Evolutionary conservation across 331 rosid species (phyloP).

Genomic region (Phaseolus coccineus): DNA sequence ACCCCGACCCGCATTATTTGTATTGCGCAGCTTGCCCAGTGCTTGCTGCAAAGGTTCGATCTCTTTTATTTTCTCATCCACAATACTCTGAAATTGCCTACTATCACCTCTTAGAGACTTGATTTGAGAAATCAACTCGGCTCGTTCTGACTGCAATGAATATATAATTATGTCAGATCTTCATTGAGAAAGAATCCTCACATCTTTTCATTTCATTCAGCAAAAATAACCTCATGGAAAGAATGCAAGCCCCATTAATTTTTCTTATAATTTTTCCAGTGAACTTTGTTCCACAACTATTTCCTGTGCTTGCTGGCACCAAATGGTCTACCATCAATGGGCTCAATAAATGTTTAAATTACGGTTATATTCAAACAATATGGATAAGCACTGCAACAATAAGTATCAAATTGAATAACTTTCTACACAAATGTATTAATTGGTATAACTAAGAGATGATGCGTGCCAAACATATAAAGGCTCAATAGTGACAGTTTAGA

Average conservation of each 20-base stretch:
- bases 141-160: slow-evolving; percentile 67
- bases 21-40: slow-evolving; percentile 81
- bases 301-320: not conserved
- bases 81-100: slow-evolving; percentile 63
- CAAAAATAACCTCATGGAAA: not conserved
- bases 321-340: not conserved
- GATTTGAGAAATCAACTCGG: slow-evolving; percentile 78
- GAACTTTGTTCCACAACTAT: not conserved
- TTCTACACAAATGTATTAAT: not conserved
- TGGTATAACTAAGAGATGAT: not conserved
- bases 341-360: not conserved
- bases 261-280: not conserved
- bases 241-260: not conserved
- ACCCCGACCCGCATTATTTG: slow-evolving; percentile 66
- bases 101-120: slow-evolving; percentile 75
- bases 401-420: not conserved
- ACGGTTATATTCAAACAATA: not conserved
- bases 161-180: slow-evolving; percentile 30
- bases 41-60: slow-evolving; percentile 91
- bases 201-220: not conserved
- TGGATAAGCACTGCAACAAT: slow-evolving; percentile 20
- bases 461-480: not conserved
- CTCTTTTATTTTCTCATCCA: slow-evolving; percentile 84
- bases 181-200: not conserved
- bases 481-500: not conserved